These are phyloP conservation scores for Chaetomiaceae sp. DNA, from an alignment of 2,329 filamentous ascomycete species.

Conservation along the genomic window DNA sequence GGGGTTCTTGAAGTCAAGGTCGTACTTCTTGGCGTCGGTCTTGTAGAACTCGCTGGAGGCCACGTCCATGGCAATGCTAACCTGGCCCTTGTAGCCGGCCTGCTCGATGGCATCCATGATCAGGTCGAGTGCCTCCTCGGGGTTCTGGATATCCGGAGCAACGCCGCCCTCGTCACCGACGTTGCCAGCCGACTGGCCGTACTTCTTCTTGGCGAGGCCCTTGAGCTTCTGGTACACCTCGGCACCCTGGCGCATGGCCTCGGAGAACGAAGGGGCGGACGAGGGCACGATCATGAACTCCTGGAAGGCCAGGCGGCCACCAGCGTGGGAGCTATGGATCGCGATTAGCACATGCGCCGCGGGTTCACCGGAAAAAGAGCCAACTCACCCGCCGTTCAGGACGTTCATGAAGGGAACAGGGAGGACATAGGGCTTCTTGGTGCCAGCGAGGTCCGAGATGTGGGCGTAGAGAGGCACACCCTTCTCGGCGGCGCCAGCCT, in stretches of 20 bases:
- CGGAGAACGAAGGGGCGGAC: constrained; percentile 81
- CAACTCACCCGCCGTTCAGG: constrained; percentile 63
- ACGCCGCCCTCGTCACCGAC: constrained; percentile 99
- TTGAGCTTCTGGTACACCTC: constrained; percentile 99
- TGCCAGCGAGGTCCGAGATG: constrained; percentile 79
- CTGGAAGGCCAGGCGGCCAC: constrained; percentile 91
- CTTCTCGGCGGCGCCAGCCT: constrained; percentile 86
- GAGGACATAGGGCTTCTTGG: constrained; percentile 86
- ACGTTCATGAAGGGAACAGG: constrained; percentile 93
- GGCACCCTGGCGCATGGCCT: constrained; percentile 91
- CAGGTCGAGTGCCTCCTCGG: constrained; percentile 93
- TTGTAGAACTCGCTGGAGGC: constrained; percentile 99
- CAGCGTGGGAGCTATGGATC: constrained; percentile 72
- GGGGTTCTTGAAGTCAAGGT: constrained; percentile 99
- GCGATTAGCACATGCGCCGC: constrained; percentile 29
- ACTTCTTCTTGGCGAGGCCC: constrained; percentile 96
- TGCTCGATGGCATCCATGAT: constrained; percentile 92
- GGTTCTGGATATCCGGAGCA: constrained; percentile 94
- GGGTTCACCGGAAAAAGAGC: neutral
- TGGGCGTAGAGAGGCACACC: constrained; percentile 81
- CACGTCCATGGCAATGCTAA: constrained; percentile 99
- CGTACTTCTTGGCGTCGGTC: constrained; percentile 95
- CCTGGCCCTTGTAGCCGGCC: constrained; percentile 90
- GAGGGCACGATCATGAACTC: constrained; percentile 93
- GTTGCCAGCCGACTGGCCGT: constrained; percentile 97